Evolutionary conservation across 225 moss, liverwort and hornwort species (phyloP).

Genomic region (Straminergon stramineum): DNA sequence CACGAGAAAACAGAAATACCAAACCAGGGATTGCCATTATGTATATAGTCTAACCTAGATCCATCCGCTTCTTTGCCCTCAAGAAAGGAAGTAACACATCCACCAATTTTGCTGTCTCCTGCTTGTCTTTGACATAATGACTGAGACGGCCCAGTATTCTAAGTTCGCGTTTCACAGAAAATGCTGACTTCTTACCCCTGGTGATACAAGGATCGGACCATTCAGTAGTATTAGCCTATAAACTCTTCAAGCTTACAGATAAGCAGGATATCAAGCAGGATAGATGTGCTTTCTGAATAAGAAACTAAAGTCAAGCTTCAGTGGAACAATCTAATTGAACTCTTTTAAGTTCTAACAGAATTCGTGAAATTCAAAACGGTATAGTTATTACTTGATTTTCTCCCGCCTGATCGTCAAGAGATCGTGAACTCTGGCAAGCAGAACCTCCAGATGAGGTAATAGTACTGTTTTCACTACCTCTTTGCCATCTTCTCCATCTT

Average conservation of each 20-base stretch:
- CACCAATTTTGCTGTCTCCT: conserved; percentile 58
- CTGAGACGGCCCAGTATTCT: conserved; percentile 71
- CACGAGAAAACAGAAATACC: neutral
- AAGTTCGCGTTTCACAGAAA: conserved; percentile 76
- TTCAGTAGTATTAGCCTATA: neutral
- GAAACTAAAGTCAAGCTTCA: neutral
- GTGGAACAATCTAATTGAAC: neutral
- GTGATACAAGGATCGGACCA: neutral
- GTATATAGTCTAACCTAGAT: conserved; percentile 28
- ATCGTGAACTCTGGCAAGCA: conserved; percentile 66
- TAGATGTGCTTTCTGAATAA: neutral
- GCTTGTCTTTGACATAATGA: conserved; percentile 51
- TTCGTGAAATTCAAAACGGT: neutral
- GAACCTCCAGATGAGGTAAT: conserved; percentile 55
- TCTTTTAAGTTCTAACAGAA: neutral
- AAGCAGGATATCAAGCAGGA: neutral
- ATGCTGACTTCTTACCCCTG: conserved; percentile 53
- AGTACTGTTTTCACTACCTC: conserved; percentile 51
- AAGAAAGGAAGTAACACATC: conserved; percentile 83
- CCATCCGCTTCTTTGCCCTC: conserved; percentile 62
- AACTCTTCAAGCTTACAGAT: neutral
- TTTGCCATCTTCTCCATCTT: conserved; percentile 26
- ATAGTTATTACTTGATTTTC: conserved; percentile 44
- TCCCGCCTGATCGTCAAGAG: conserved; percentile 66
- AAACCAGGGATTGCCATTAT: neutral